Base-by-base conservation (phyloP, 208 protist genomes). In the Leishmania tarentolae region DNA sequence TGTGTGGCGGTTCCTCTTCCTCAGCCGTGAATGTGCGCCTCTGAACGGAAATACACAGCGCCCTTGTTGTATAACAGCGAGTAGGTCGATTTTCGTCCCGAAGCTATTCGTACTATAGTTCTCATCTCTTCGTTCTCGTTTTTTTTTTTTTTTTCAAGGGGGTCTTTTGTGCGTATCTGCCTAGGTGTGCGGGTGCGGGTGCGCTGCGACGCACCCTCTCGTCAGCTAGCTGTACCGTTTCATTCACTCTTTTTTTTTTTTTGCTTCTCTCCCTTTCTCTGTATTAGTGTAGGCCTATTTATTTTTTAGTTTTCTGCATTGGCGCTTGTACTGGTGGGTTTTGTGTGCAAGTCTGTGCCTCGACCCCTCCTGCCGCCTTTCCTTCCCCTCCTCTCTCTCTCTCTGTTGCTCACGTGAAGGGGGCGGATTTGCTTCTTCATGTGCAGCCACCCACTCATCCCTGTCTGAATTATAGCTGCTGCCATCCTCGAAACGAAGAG, bases 241-340 rank as follows among this genome's bases (percentile, higher is more conserved):
- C 21, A 61, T 75, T 75, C 75, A 65, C 61, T 61, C 35, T 42
- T 42, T 6, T 75, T 75, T 68, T 74, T 72, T 61, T 47, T 42
- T 42, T 6, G 5, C 24, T 42, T 50, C 61, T n/a, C 15, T 31
- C 50, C 6, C 17, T 56, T 0, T 72, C 50, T 11, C 17, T 56
- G 2, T 72, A 46, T 73, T 7, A 5, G 24, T 31, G 56, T 61
- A n/a, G 56, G 28, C 24, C 9, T 11, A 4, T 3, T 61, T 24
- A 31, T 6, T 31, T 31, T 1, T 6, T 61, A 31, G 3, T 31
- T 31, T 1, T 6, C n/a, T 31, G 56, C 56, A 61, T 61, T 1
- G 56, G n/a, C 56, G 24, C 28, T 61, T 24, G 28, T 24, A 2
- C 24, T 21, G 15, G 47, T 50, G 56, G 13, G 15, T 53, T 44